These are phyloP conservation scores for Ophiostoma himal-ulmi DNA, from an alignment of 2,329 filamentous ascomycete genomes.

Conservation along the genomic window DNA sequence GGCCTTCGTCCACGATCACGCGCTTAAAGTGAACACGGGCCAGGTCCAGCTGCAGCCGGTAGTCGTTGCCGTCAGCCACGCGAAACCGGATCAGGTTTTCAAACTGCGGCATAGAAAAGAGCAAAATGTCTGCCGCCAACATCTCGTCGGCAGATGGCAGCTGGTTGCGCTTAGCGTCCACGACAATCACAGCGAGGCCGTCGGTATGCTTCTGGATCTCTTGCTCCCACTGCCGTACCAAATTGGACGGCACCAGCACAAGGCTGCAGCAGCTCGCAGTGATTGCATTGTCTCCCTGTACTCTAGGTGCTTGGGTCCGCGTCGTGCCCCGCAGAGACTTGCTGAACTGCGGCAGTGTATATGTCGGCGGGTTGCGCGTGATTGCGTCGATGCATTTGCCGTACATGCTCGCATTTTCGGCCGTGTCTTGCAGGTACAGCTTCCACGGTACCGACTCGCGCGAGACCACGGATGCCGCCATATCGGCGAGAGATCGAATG, in stretches of 20 bases:
- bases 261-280: conserved; percentile 64
- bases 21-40: conserved; percentile 74
- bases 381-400: conserved; percentile 52
- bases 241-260: conserved; percentile 74
- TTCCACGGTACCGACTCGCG: conserved; percentile 66
- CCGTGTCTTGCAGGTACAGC: conserved; percentile 43
- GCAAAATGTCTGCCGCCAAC: conserved; percentile 63
- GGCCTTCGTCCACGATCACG: conserved; percentile 88
- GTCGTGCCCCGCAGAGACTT: conserved; percentile 6
- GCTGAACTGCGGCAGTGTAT: conserved; percentile 48
- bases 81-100: conserved; percentile 56
- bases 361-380: conserved; percentile 52
- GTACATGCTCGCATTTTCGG: conserved; percentile 45
- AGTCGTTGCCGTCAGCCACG: conserved; percentile 30
- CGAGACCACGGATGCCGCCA: conserved; percentile 64
- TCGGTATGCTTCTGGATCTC: conserved; percentile 75
- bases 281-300: conserved; percentile 36
- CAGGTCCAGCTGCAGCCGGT: conserved; percentile 48
- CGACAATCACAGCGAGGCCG: conserved; percentile 57
- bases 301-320: background rate
- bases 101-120: conserved; percentile 71
- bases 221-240: conserved; percentile 75
- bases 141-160: conserved; percentile 57
- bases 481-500: conserved; percentile 50
- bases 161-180: conserved; percentile 46